Conservation (phyloP, 768 basidiomycete genomes). For the Suillus clintonianus region DNA sequence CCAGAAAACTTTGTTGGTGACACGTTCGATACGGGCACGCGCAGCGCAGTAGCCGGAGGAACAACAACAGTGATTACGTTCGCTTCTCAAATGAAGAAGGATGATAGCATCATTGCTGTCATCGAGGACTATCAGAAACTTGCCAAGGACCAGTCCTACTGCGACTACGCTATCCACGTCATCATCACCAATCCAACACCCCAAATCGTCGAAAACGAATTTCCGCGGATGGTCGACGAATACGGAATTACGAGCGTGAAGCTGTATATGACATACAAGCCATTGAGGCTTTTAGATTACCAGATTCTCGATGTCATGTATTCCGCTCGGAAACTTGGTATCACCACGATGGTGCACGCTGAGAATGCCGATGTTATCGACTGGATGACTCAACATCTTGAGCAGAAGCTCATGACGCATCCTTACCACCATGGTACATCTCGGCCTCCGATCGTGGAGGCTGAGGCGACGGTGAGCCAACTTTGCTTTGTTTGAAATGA, state of each 20-base stretch:
- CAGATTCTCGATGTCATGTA: slow-evolving; percentile 35
- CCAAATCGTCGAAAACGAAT: slow-evolving; percentile 31
- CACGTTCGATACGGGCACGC: slow-evolving; percentile 33
- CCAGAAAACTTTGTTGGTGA: slow-evolving; percentile 24
- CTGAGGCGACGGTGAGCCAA: slow-evolving; percentile 12
- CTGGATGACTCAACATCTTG: slow-evolving; percentile 19
- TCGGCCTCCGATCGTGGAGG: slow-evolving; percentile 20
- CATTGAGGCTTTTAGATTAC: slow-evolving; percentile 31
- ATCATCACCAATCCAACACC: slow-evolving; percentile 37
- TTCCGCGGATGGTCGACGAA: slow-evolving; percentile 33
- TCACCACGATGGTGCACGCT: slow-evolving; percentile 21
- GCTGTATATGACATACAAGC: slow-evolving; percentile 38
- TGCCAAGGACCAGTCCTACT: slow-evolving; percentile 28
- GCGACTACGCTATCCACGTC: slow-evolving; percentile 36
- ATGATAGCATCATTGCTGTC: slow-evolving; percentile 23
- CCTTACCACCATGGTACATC: slow-evolving; percentile 21
- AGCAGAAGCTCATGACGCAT: slow-evolving; percentile 18
- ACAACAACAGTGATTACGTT: slow-evolving; percentile 38
- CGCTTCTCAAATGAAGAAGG: slow-evolving; percentile 29
- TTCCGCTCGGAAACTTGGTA: slow-evolving; percentile 24
- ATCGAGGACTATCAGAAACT: slow-evolving; percentile 36
- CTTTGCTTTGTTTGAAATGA: background rate
- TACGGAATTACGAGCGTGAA: slow-evolving; percentile 37
- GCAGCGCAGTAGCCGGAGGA: slow-evolving; percentile 33
- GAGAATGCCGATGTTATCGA: slow-evolving; percentile 20